Evolutionary conservation across 306 rosid species (phyloP).

Genomic region (Cotoneaster glaucophyllus): DNA sequence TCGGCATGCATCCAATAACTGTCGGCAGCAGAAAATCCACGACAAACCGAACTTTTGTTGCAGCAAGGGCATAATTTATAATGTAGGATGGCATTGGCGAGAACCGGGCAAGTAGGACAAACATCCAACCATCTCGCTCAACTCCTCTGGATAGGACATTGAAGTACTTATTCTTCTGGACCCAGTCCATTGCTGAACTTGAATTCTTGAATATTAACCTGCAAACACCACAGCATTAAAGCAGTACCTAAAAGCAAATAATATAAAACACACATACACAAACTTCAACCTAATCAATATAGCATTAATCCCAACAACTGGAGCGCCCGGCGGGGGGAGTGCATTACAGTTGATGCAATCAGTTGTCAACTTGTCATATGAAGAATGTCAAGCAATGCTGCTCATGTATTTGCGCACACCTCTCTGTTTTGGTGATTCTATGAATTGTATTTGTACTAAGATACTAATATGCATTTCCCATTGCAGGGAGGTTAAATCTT

Average conservation of each 20-base stretch:
- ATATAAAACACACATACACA: neutral
- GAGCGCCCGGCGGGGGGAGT: neutral
- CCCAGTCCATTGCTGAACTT: conserved; percentile 78
- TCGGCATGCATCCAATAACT: conserved; percentile 71
- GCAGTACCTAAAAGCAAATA: neutral
- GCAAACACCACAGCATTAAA: conserved; percentile 7
- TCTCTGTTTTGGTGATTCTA: neutral
- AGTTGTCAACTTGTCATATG: neutral
- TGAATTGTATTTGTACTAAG: neutral
- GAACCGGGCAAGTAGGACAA: conserved; percentile 93
- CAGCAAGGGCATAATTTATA: conserved; percentile 88
- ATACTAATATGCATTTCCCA: neutral
- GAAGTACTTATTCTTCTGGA: conserved; percentile 67
- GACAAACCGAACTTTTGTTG: conserved; percentile 69
- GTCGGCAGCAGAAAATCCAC: conserved; percentile 88
- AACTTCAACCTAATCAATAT: neutral
- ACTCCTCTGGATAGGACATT: conserved; percentile 73
- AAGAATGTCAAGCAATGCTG: neutral
- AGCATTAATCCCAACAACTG: neutral
- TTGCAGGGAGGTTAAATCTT: neutral
- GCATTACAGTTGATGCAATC: neutral
- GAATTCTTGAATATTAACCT: conserved; percentile 76
- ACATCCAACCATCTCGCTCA: conserved; percentile 93
- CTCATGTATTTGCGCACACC: neutral
- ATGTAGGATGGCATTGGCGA: conserved; percentile 88